These are phyloP conservation scores for Salicornia ramosissima DNA, from an alignment of 148 eudicot species.

Conservation along the genomic window DNA sequence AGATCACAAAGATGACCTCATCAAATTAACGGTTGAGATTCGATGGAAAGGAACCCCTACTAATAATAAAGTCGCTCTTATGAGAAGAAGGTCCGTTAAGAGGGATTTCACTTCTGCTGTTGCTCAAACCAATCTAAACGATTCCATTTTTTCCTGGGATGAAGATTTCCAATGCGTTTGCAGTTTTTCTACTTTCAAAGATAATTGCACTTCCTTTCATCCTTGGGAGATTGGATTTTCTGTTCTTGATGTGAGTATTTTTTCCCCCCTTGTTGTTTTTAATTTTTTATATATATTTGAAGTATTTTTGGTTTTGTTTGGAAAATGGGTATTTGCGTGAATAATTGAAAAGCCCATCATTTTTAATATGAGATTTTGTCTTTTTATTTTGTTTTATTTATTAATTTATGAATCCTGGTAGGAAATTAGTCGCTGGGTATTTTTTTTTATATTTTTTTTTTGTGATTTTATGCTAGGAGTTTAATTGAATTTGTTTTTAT, in stretches of 20 bases:
- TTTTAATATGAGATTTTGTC: neutral
- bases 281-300: neutral
- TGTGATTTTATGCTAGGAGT: too few species aligned
- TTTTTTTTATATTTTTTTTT: neutral
- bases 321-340: neutral
- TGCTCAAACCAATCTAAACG: slow-evolving; percentile 31
- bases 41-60: slow-evolving; percentile 65
- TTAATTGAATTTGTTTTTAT: neutral
- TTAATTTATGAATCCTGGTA: neutral
- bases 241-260: slow-evolving; percentile 53
- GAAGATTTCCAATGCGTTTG: slow-evolving; percentile 64
- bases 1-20: neutral
- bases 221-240: slow-evolving; percentile 88
- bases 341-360: too few species aligned
- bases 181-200: slow-evolving; percentile 50
- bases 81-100: slow-evolving; percentile 46
- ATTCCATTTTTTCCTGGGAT: slow-evolving; percentile 59
- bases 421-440: neutral
- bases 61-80: slow-evolving; percentile 42
- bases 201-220: slow-evolving; percentile 48
- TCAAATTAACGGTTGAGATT: slow-evolving; percentile 54
- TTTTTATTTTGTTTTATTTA: neutral
- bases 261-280: neutral
- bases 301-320: neutral
- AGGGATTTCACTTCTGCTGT: slow-evolving; percentile 43